Conservation (phyloP, 495 filamentous ascomycete genomes). For the Geoglossum glabrum region DNA sequence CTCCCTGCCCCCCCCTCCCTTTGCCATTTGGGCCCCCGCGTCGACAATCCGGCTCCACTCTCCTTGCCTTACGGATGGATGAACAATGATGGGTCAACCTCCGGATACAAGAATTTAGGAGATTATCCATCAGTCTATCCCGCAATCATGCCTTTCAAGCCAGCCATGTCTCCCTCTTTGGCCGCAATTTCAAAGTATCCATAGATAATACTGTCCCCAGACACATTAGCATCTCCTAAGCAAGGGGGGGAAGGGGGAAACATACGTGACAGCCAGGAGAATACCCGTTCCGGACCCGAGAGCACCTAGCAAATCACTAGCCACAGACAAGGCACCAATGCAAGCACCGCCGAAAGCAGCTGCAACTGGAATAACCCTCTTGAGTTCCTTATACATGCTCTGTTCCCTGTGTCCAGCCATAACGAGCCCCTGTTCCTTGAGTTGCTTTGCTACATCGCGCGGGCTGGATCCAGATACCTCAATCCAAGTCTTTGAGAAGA, state of each 20-base stretch:
- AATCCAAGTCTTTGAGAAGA: conserved; percentile 99
- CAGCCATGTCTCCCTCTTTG: conserved; percentile 86
- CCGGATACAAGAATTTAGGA: neutral
- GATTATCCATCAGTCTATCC: conserved; percentile 9
- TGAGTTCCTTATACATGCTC: conserved; percentile 99
- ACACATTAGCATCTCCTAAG: neutral
- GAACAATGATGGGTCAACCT: neutral
- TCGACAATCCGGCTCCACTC: too few species aligned
- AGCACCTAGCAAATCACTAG: conserved; percentile 87
- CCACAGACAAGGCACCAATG: conserved; percentile 92
- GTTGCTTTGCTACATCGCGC: conserved; percentile 96
- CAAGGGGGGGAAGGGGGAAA: conserved; percentile 13
- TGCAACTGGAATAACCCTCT: conserved; percentile 95
- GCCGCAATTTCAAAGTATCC: conserved; percentile 98
- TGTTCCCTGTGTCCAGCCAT: conserved; percentile 99
- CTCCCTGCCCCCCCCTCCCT: neutral
- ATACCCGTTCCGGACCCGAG: conserved; percentile 96
- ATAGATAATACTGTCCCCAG: conserved; percentile 65
- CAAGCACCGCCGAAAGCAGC: conserved; percentile 97
- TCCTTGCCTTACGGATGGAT: neutral
- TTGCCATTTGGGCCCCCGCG: too few species aligned
- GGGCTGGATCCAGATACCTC: conserved; percentile 96
- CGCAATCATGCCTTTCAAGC: conserved; percentile 72
- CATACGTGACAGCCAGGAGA: conserved; percentile 94
- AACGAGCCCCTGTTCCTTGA: conserved; percentile 97